Percentiles rank a stretch among this genome's conserved stretches.
Conservation (phyloP, 1,284 basidiomycete species). For the Malassezia sympodialis region DNA sequence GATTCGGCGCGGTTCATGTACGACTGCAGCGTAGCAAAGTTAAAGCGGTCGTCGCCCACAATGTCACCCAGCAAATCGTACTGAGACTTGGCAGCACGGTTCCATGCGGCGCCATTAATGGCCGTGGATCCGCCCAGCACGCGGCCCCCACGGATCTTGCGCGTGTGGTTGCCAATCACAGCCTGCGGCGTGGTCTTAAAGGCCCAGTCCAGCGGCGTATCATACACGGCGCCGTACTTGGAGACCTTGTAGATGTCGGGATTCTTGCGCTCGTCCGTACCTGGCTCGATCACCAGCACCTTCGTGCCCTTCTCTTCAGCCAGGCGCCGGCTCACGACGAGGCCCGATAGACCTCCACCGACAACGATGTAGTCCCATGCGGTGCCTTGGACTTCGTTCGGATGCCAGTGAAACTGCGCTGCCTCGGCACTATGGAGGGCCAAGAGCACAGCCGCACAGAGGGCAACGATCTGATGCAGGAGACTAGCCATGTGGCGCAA, state of each 20-base stretch:
- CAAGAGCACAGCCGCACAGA: not conserved
- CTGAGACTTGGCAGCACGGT: slow-evolving; percentile 55
- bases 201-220: slow-evolving; percentile 53
- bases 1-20: slow-evolving; percentile 57
- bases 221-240: slow-evolving; percentile 53
- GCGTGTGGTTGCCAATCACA: slow-evolving; percentile 35
- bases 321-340: slow-evolving; percentile 39
- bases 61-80: slow-evolving; percentile 56
- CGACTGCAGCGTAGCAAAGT: slow-evolving; percentile 54
- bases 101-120: slow-evolving; percentile 58
- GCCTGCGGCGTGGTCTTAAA: slow-evolving; percentile 52
- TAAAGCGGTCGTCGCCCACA: slow-evolving; percentile 54
- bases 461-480: not conserved
- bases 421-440: not conserved
- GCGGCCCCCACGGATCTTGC: slow-evolving; percentile 53
- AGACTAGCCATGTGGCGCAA: not conserved
- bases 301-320: slow-evolving; percentile 30
- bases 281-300: slow-evolving; percentile 45
- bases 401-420: not conserved
- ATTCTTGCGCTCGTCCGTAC: slow-evolving; percentile 17
- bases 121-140: slow-evolving; percentile 58
- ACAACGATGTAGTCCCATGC: slow-evolving; percentile 44
- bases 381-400: slow-evolving; percentile 1
- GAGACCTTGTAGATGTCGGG: slow-evolving; percentile 29
- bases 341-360: slow-evolving; percentile 39